Conservation (phyloP, 2,329 filamentous ascomycete genomes). For the Sordariomycetes sp. region DNA sequence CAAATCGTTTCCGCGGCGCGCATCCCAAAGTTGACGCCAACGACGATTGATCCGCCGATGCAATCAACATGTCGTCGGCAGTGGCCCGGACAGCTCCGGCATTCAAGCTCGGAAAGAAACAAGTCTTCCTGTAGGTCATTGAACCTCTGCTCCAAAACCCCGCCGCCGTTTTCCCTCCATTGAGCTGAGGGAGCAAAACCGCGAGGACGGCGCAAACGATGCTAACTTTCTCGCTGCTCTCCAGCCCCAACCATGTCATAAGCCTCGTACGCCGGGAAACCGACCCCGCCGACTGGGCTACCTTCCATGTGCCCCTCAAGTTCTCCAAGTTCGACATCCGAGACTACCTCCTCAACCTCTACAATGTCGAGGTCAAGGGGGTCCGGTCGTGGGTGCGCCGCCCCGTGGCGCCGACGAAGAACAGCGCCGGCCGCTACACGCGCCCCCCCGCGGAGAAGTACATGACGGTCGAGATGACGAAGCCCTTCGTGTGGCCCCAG, state of each 20-base stretch:
- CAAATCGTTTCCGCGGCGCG: background rate
- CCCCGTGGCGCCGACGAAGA: slow-evolving; percentile 35
- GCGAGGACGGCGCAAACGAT: background rate
- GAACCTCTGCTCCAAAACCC: background rate
- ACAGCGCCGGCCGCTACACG: slow-evolving; percentile 34
- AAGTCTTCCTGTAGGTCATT: slow-evolving; percentile 41
- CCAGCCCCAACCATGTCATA: slow-evolving; percentile 71
- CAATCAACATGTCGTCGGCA: slow-evolving; percentile 26
- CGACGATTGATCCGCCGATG: slow-evolving; percentile 6
- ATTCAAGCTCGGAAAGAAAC: slow-evolving; percentile 40
- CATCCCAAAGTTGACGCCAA: background rate
- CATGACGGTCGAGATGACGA: slow-evolving; percentile 85
- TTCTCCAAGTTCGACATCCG: slow-evolving; percentile 96
- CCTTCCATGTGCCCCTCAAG: slow-evolving; percentile 80
- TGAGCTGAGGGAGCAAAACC: background rate
- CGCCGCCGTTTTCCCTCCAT: background rate
- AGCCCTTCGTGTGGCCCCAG: slow-evolving; percentile 83
- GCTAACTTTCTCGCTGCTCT: background rate
- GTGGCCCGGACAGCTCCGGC: slow-evolving; percentile 26
- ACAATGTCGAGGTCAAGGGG: slow-evolving; percentile 60
- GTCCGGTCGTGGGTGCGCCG: slow-evolving; percentile 56
- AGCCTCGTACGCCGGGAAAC: slow-evolving; percentile 63
- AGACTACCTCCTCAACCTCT: slow-evolving; percentile 85
- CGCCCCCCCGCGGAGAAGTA: slow-evolving; percentile 70
- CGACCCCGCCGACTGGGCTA: slow-evolving; percentile 70